Base-by-base conservation (phyloP, 2,329 filamentous ascomycete genomes). In the Immersiporthe knoxdaviesiana region DNA sequence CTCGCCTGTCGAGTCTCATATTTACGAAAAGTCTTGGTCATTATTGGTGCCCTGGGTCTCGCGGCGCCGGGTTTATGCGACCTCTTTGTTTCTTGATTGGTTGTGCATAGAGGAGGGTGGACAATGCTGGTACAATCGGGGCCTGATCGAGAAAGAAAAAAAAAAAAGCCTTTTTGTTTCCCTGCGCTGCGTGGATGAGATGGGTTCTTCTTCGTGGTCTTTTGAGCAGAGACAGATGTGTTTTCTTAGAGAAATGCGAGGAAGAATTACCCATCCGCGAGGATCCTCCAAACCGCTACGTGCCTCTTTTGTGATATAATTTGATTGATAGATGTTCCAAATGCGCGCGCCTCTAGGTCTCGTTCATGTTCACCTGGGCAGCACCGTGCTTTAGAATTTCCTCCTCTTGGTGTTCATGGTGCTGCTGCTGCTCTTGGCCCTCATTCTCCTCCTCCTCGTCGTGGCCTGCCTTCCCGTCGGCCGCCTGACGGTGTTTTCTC, bases 401-500 rank as follows among this genome's bases (percentile, higher is more conserved):
- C 61, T 54, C 2, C 1, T 47, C 27, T 37, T 21, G 39, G 6
- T 66, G 1, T 6, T 47, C 61, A 16, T 30, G n/a, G n/a, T n/a
- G n/a, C n/a, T n/a, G n/a, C n/a, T n/a, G n/a, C n/a, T n/a, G n/a
- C n/a, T n/a, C 61, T 35, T 58, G 69, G 14, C 63, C 63, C 10
- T 63, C 63, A 59, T 64, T 61, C 7, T 71, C 72, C 39, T 47
- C 18, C 44, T 47, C 44, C 18, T 69, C 59, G n/a, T 60, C 69
- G 14, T 73, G 72, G 1, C 71, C 72, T 18, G 71, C 72, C 21
- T 74, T 75, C 14, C 67, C 65, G 7, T 72, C 75, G n/a, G 72
- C 75, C 56, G 77, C 76, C 47, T 60, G 85, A 71, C 85, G 84
- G 76, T 95, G 95, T 79, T 97, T 97, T 74, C 93, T 85, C 75